A percentile compares a stretch with the other conserved stretches of the same genome.
phyloP scores from a whole-genome alignment of 345 rosid species.

The Capsella bursapastoris region DNA sequence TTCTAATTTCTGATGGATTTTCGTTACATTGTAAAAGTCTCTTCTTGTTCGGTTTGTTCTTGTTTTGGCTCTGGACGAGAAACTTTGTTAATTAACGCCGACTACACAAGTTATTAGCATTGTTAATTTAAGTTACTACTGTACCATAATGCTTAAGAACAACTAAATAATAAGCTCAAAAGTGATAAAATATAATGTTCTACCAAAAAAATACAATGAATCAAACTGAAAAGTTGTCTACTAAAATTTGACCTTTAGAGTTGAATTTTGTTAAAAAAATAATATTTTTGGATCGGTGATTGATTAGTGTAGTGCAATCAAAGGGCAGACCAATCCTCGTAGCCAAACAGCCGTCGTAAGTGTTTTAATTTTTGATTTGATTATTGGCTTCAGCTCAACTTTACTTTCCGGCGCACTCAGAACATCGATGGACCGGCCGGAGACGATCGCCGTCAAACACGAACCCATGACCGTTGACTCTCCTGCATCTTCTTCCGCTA shows the following conservation, averaged over 20 bases:
- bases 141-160: no score
- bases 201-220: no score
- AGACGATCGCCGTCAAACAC: constrained; percentile 50
- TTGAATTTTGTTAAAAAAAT: no score
- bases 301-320: background rate
- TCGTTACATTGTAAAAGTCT: constrained; percentile 10
- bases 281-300: background rate
- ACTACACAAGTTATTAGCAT: background rate
- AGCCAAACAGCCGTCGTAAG: constrained; percentile 22
- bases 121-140: background rate
- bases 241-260: no score
- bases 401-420: constrained; percentile 17
- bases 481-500: constrained; percentile 40
- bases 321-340: constrained; percentile 10
- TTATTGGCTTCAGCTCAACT: background rate
- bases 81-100: background rate
- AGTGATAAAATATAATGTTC: no score
- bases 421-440: constrained; percentile 42
- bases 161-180: no score
- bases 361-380: background rate
- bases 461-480: constrained; percentile 52
- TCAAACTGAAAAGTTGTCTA: no score
- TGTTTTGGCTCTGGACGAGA: background rate
- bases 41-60: background rate
- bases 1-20: constrained; percentile 23